Percentiles rank a stretch among this genome's conserved stretches.
Evolutionary conservation across 495 filamentous ascomycete species (phyloP).

Genomic region (Glonium stellatum): DNA sequence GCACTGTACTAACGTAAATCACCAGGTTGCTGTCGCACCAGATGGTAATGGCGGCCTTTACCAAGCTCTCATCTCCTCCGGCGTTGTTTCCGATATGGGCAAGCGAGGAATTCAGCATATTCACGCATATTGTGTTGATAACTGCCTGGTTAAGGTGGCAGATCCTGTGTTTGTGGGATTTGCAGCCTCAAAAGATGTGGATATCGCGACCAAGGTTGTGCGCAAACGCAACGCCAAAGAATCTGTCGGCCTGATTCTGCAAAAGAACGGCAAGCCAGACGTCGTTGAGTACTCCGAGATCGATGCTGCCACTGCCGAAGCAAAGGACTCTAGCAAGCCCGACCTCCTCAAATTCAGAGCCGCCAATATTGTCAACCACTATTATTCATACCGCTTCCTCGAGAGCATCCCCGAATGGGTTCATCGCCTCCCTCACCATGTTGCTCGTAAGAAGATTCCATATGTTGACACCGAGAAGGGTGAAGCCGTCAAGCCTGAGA

Average conservation of each 20-base stretch:
- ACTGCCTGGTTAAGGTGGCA: constrained; percentile 96
- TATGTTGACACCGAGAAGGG: constrained; percentile 69
- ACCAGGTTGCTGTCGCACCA: constrained; percentile 82
- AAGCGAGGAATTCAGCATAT: constrained; percentile 88
- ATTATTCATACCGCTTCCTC: constrained; percentile 92
- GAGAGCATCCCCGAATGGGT: constrained; percentile 82
- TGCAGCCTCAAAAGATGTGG: constrained; percentile 77
- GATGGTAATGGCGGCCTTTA: constrained; percentile 98
- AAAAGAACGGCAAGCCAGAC: constrained; percentile 92
- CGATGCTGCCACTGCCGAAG: constrained; percentile 76
- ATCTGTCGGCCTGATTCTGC: constrained; percentile 88
- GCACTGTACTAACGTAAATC: background rate
- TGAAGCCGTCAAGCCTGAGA: constrained; percentile 75
- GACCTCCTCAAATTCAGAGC: constrained; percentile 89
- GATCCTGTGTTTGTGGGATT: constrained; percentile 96
- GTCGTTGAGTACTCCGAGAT: constrained; percentile 99
- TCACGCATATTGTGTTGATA: constrained; percentile 97
- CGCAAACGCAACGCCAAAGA: constrained; percentile 96
- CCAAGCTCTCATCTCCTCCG: constrained; percentile 74
- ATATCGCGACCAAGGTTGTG: constrained; percentile 97
- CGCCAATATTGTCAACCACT: constrained; percentile 99
- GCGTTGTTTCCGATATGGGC: constrained; percentile 81
- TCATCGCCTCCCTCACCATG: constrained; percentile 84
- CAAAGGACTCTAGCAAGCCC: constrained; percentile 74
- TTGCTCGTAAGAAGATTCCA: constrained; percentile 97